Evolutionary conservation across 768 basidiomycete genomes (phyloP).

Genomic region (Pisolithus albus): DNA sequence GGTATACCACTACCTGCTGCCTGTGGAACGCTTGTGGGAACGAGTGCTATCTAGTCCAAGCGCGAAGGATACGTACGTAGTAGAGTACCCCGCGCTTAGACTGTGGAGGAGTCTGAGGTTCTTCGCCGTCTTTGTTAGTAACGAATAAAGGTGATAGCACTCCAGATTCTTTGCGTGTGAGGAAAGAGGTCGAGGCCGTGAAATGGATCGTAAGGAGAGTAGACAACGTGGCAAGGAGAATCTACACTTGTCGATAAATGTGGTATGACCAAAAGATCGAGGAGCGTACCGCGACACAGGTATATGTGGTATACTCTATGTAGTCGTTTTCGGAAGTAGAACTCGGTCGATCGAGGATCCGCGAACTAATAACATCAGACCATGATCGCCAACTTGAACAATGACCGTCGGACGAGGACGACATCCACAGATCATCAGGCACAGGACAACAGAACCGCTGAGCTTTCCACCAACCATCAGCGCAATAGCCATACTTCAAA

Average conservation of each 20-base stretch:
- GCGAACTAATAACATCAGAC: constrained; percentile 48
- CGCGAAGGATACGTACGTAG: constrained; percentile 52
- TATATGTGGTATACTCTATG: constrained; percentile 67
- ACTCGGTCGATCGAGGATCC: constrained; percentile 7
- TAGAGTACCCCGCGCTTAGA: constrained; percentile 66
- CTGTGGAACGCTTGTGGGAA: constrained; percentile 31
- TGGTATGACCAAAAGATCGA: not conserved
- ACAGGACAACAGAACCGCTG: constrained; percentile 76
- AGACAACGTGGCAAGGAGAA: constrained; percentile 65
- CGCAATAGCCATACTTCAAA: constrained; percentile 86
- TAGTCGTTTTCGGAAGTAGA: constrained; percentile 25
- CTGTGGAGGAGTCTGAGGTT: constrained; percentile 16
- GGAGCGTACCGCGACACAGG: constrained; percentile 66
- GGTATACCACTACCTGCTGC: constrained; percentile 96
- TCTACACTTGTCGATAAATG: constrained; percentile 33
- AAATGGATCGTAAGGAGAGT: constrained; percentile 79
- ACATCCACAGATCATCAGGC: constrained; percentile 6
- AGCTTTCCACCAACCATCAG: constrained; percentile 59
- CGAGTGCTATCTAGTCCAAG: not conserved
- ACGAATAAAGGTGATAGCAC: constrained; percentile 47
- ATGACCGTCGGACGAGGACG: constrained; percentile 21
- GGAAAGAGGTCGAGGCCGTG: constrained; percentile 83
- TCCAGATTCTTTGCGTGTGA: constrained; percentile 85
- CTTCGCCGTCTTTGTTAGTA: constrained; percentile 23
- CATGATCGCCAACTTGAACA: constrained; percentile 76